A percentile compares a stretch with the other conserved stretches of the same genome.
phyloP scores from a whole-genome alignment of 129 eudicot genomes.

The Helianthus tuberosus region DNA sequence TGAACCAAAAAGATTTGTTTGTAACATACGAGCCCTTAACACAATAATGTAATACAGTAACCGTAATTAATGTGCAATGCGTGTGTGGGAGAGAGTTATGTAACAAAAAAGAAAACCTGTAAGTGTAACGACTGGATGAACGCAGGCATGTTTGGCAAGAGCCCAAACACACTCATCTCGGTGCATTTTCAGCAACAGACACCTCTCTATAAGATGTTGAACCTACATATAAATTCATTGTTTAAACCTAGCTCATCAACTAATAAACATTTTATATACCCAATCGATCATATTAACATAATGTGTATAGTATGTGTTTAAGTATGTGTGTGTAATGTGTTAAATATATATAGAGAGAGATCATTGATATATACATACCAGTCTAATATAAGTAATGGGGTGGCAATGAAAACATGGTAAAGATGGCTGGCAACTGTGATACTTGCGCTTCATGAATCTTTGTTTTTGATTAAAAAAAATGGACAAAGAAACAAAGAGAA shows the following conservation, averaged over 20 bases:
- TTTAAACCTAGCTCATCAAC: neutral
- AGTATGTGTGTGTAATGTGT: too few relatives aligned
- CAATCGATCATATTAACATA: neutral
- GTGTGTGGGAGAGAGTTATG: neutral
- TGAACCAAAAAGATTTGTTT: too few relatives aligned
- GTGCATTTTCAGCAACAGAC: constrained; percentile 67
- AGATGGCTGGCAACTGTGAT: constrained; percentile 32
- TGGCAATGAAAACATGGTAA: constrained; percentile 84
- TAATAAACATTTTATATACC: neutral
- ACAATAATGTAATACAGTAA: too few relatives aligned
- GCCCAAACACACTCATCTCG: constrained; percentile 67
- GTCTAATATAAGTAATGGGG: constrained; percentile 67
- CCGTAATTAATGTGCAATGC: neutral
- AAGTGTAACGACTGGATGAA: constrained; percentile 60
- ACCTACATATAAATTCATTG: constrained; percentile 54
- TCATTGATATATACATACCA: constrained; percentile 52
- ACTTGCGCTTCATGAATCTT: constrained; percentile 27
- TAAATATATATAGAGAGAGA: too few relatives aligned
- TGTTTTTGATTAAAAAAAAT: constrained; percentile 8
- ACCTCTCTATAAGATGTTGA: constrained; percentile 83
- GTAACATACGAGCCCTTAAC: too few relatives aligned
- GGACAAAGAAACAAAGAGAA: constrained; percentile 29
- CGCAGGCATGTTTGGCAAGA: constrained; percentile 61
- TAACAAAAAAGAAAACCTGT: constrained; percentile 43
- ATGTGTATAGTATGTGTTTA: too few relatives aligned